Base-by-base conservation (phyloP, 352 stramenopile genomes). In the Aphanomyces astaci region DNA sequence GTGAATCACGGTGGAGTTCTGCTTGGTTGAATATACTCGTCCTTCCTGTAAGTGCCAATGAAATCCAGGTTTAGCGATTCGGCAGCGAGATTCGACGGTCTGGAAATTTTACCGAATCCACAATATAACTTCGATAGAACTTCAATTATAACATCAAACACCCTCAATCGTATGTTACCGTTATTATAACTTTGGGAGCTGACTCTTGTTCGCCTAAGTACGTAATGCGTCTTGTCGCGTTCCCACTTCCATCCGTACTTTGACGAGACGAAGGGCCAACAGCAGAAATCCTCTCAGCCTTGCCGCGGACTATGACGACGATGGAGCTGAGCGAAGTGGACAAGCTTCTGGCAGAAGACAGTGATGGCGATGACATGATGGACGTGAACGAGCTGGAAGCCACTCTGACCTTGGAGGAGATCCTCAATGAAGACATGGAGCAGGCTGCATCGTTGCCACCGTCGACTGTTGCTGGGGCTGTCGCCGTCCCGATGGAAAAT, bases 351-450 rank as follows among this genome's bases (percentile, higher is more conserved):
- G 62, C 40, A 11, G 69, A 86, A 25, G 82, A 89, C 53, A 88
- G 80, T 66, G 82, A 90, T 39, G 78, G 87, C 10, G 79, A 89
- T 52, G 82, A 89, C 57, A 59, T 90, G 36, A 28, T 88, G 56
- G 82, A 89, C 65, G 75, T 90, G 51, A 68, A 59, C 30, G 62
- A 68, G 24, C 28, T 68, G 28, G 39, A 68, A 24, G 79, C 75
- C 17, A 60, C 74, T 63, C 87, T 90, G 60, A 88, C 80, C 54
- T 73, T 90, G 24, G 82, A 90, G 63, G 79, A 89, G 57, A 90
- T 90, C 66, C 66, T 90, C 48, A 75, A 78, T 48, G 82, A 90
- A 62, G 62, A 68, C 22, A 19, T 68, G 46, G 82, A 90, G n/a
- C n/a, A n/a, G 54, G 49, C 39, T 2, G 28, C 53, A 9, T 19